Evolutionary conservation across 768 basidiomycete genomes (phyloP).

Genomic region (Lactarius hatsudake): DNA sequence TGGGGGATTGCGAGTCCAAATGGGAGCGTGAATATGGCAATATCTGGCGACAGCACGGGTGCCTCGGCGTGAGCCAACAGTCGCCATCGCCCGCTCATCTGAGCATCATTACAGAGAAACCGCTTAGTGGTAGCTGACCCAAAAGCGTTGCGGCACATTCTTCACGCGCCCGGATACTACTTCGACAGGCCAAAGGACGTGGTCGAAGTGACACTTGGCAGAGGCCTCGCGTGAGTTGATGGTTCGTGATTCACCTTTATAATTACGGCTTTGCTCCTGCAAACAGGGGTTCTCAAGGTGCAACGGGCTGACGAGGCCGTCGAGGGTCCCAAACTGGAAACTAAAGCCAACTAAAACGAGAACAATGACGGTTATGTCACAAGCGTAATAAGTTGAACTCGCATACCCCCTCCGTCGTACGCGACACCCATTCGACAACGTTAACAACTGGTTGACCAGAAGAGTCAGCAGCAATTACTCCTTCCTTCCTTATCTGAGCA

Average conservation of each 20-base stretch:
- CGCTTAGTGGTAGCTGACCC: not conserved
- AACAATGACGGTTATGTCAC: not conserved
- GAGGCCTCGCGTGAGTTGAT: slow-evolving; percentile 23
- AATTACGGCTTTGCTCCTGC: no score
- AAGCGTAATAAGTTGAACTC: not conserved
- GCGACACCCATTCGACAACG: slow-evolving; percentile 28
- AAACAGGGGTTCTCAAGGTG: slow-evolving; percentile 9
- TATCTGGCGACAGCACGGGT: slow-evolving; percentile 25
- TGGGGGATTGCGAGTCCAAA: slow-evolving; percentile 25
- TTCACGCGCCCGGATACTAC: slow-evolving; percentile 32
- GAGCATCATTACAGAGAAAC: slow-evolving; percentile 19
- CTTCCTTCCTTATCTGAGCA: slow-evolving; percentile 29
- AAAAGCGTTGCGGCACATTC: slow-evolving; percentile 33
- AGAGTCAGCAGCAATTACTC: slow-evolving; percentile 8
- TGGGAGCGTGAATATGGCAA: slow-evolving; percentile 28
- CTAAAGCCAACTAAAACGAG: slow-evolving; percentile 28
- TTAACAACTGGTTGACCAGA: slow-evolving; percentile 19
- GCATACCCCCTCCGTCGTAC: slow-evolving; percentile 30
- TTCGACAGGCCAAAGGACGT: slow-evolving; percentile 21
- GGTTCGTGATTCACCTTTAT: slow-evolving; percentile 18
- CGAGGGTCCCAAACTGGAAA: slow-evolving; percentile 29
- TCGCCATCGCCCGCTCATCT: not conserved
- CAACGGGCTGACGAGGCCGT: slow-evolving; percentile 27
- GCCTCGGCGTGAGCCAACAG: slow-evolving; percentile 26
- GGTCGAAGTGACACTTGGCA: slow-evolving; percentile 24